These are phyloP conservation scores for Ophiostoma tasmaniense DNA, from an alignment of 2,329 filamentous ascomycete species.

Conservation along the genomic window DNA sequence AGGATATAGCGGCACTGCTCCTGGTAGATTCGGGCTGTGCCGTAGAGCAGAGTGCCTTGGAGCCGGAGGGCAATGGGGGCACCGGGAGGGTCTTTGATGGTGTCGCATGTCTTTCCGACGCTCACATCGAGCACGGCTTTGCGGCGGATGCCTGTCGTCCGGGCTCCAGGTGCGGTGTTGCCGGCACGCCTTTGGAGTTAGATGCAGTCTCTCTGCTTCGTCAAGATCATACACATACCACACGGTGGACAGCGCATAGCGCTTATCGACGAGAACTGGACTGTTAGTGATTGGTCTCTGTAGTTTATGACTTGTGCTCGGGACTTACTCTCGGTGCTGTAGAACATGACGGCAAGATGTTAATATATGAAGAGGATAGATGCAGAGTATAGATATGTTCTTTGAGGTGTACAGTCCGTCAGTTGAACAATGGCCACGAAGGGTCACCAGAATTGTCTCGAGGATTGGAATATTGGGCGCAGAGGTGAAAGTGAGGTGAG, in stretches of 20 bases:
- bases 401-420: neutral
- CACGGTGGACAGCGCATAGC: constrained; percentile 89
- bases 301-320: neutral
- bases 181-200: constrained; percentile 66
- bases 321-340: constrained; percentile 2
- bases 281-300: neutral
- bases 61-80: constrained; percentile 84
- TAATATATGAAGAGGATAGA: neutral
- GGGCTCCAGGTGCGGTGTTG: constrained; percentile 68
- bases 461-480: neutral
- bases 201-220: neutral
- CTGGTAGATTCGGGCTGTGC: constrained; percentile 73
- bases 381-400: neutral
- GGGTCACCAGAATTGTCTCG: neutral
- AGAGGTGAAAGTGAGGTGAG: neutral
- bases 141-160: constrained; percentile 63
- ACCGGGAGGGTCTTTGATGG: constrained; percentile 68
- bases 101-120: constrained; percentile 75
- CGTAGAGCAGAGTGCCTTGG: constrained; percentile 80
- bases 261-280: constrained; percentile 70
- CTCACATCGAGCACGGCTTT: constrained; percentile 86
- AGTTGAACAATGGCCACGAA: neutral
- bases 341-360: constrained; percentile 31
- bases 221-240: constrained; percentile 54
- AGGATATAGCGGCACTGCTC: constrained; percentile 86